These are phyloP conservation scores for Chlorella ohadii DNA, from an alignment of 139 green algal species.

Conservation along the genomic window DNA sequence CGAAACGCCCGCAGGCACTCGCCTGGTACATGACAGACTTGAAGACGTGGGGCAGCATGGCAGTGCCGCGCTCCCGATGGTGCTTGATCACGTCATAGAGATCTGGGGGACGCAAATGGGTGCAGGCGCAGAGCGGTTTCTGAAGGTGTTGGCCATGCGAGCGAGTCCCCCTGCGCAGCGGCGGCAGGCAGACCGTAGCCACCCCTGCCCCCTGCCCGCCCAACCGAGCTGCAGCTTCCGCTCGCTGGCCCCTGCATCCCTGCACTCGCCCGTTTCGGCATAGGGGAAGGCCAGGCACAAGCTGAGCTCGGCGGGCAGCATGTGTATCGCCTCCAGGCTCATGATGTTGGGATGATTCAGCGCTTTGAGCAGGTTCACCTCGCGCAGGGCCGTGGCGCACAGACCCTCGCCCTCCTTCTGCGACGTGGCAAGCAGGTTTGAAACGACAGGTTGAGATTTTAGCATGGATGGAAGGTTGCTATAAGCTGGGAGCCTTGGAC, in stretches of 20 bases:
- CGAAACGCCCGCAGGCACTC: too few species aligned
- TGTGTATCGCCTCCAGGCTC: conserved; percentile 62
- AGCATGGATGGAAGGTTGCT: background rate
- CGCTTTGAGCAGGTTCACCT: conserved; percentile 81
- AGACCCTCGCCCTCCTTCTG: conserved; percentile 74
- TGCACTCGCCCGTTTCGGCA: conserved; percentile 55
- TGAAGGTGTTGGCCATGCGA: too few species aligned
- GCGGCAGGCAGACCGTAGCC: too few species aligned
- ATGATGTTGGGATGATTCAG: conserved; percentile 78
- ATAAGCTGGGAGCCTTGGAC: too few species aligned
- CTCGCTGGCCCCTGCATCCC: too few species aligned
- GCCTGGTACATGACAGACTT: conserved; percentile 68
- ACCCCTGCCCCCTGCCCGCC: too few species aligned
- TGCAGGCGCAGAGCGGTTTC: background rate
- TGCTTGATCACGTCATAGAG: conserved; percentile 83
- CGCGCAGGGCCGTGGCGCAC: conserved; percentile 73
- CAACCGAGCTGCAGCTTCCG: too few species aligned
- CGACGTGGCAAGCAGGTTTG: too few species aligned
- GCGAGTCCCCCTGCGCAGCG: too few species aligned
- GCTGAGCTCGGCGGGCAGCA: conserved; percentile 34
- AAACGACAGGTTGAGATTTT: background rate
- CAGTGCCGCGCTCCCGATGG: conserved; percentile 53
- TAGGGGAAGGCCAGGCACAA: conserved; percentile 85
- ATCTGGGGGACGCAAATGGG: conserved; percentile 43
- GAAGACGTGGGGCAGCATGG: conserved; percentile 66